A percentile compares a stretch with the other conserved stretches of the same genome.
phyloP scores from a whole-genome alignment of 2,329 filamentous ascomycete species.

The Phyllosticta citriasiana region DNA sequence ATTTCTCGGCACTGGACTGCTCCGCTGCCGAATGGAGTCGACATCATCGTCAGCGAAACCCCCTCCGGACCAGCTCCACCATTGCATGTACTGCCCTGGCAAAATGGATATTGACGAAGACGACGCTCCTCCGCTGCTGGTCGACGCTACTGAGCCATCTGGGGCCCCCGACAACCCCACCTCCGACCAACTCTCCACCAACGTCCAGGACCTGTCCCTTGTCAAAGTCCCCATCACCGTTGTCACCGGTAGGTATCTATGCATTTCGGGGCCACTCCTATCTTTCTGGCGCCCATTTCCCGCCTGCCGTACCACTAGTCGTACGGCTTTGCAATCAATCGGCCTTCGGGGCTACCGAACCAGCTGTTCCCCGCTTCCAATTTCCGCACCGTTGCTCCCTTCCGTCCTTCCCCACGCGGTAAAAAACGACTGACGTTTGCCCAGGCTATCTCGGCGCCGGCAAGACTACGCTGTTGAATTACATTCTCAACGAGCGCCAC shows the following conservation, averaged over 20 bases:
- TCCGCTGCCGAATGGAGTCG: neutral
- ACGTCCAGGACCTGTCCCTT: conserved; percentile 39
- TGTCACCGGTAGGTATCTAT: conserved; percentile 53
- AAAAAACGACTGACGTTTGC: neutral
- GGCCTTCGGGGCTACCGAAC: neutral
- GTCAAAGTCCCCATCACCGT: conserved; percentile 76
- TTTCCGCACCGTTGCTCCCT: neutral
- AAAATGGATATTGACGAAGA: conserved; percentile 47
- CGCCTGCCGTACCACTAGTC: neutral
- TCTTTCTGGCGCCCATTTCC: neutral
- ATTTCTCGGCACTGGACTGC: neutral
- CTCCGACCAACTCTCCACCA: conserved; percentile 20
- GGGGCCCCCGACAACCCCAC: conserved; percentile 13
- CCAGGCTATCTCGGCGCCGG: conserved; percentile 87
- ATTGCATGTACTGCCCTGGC: neutral
- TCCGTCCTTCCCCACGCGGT: neutral
- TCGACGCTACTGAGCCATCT: conserved; percentile 37
- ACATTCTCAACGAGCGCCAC: conserved; percentile 88
- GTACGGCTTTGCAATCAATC: neutral
- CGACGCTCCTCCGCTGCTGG: conserved; percentile 48
- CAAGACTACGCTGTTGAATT: conserved; percentile 91
- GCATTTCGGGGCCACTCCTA: neutral
- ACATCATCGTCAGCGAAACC: neutral
- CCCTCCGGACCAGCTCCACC: neutral
- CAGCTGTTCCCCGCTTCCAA: neutral